Evolutionary conservation across 2,329 filamentous ascomycete species (phyloP).

Genomic region (Arthrobotrys iridis): DNA sequence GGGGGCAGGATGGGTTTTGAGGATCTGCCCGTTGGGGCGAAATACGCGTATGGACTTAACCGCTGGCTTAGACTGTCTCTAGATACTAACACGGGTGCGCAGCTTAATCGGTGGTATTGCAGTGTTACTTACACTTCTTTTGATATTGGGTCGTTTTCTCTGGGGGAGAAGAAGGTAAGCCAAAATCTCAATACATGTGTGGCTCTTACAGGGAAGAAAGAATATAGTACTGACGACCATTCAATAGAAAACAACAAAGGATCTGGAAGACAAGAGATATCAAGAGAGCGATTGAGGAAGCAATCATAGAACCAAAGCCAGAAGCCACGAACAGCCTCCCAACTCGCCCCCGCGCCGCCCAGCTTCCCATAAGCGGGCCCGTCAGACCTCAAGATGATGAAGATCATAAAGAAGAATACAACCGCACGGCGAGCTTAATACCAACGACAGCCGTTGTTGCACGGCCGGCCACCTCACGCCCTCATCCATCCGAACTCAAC

Average conservation of each 20-base stretch:
- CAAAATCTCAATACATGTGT: no score
- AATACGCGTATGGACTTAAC: conserved; percentile 38
- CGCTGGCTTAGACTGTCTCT: background rate
- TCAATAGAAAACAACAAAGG: background rate
- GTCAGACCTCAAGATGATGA: conserved; percentile 8
- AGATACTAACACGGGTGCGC: conserved; percentile 6
- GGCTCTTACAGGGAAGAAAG: no score
- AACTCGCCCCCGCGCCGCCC: background rate
- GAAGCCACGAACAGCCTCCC: background rate
- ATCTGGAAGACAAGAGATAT: no score
- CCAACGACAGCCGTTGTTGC: background rate
- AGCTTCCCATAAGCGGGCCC: conserved; percentile 31
- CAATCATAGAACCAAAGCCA: conserved; percentile 5
- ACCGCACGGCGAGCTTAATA: conserved; percentile 24
- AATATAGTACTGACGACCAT: no score
- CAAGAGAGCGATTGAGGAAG: conserved; percentile 37
- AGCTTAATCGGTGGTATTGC: conserved; percentile 31
- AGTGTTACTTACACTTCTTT: conserved; percentile 13
- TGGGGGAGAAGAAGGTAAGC: conserved; percentile 41
- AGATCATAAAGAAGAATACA: conserved; percentile 42
- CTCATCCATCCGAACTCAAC: conserved; percentile 26
- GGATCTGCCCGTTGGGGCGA: conserved; percentile 26
- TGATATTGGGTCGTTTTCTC: conserved; percentile 33
- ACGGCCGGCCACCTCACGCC: background rate
- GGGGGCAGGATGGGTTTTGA: conserved; percentile 17